Percentiles rank a stretch among this genome's conserved stretches.
These are phyloP conservation scores for Kwoniella pini DNA, from an alignment of 768 basidiomycete genomes.

Conservation along the genomic window DNA sequence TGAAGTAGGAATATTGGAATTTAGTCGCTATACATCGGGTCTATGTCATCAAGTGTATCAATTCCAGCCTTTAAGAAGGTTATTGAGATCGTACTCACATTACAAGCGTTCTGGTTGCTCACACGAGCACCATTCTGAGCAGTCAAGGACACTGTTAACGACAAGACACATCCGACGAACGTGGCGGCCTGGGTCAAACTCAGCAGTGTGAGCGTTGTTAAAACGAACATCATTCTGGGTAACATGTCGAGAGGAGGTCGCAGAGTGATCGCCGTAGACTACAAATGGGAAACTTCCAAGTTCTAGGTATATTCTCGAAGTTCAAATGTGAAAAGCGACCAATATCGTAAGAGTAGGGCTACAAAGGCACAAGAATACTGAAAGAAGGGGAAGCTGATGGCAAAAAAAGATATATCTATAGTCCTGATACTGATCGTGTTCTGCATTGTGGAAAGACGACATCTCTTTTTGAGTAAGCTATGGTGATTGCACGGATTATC, in stretches of 20 bases:
- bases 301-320: no score
- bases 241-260: not conserved
- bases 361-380: no score
- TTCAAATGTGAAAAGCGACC: no score
- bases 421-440: no score
- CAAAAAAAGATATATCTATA: no score
- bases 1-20: slow-evolving; percentile 8
- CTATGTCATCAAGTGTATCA: not conserved
- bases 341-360: no score
- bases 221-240: not conserved
- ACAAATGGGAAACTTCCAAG: no score
- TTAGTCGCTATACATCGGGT: slow-evolving; percentile 1
- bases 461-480: no score
- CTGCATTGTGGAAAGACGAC: no score
- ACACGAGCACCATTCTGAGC: not conserved
- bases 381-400: no score
- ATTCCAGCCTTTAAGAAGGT: no score
- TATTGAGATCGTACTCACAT: not conserved
- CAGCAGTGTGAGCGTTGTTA: not conserved
- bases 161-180: slow-evolving; percentile 7
- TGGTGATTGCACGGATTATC: no score
- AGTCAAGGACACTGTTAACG: not conserved
- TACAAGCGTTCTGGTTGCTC: not conserved
- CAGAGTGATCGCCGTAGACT: not conserved
- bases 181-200: not conserved